Conservation (phyloP, 129 eudicot species). For the Flaveria bidentis region DNA sequence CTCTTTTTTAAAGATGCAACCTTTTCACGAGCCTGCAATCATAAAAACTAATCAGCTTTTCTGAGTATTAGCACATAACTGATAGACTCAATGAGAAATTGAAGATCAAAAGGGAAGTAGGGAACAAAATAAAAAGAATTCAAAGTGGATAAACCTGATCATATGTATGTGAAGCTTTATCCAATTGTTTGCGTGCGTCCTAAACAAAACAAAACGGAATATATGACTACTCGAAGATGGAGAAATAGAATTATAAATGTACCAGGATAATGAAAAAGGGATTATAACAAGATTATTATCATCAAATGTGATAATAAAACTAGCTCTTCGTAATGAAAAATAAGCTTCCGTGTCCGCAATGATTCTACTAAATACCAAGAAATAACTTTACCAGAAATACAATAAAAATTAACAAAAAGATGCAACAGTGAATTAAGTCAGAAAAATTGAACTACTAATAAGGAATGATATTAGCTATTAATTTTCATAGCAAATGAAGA, state of each 20-base stretch:
- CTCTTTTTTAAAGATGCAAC: conserved; percentile 85
- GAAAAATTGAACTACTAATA: neutral
- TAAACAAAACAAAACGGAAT: conserved; percentile 38
- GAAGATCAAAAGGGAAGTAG: neutral
- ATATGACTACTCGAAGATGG: conserved; percentile 24
- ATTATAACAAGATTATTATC: neutral
- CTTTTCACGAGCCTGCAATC: conserved; percentile 86
- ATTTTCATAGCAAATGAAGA: neutral
- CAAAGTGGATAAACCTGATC: conserved; percentile 62
- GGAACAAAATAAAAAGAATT: conserved; percentile 1
- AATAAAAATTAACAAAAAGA: conserved; percentile 9
- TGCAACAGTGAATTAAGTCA: conserved; percentile 1
- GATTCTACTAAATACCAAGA: neutral
- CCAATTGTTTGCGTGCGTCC: conserved; percentile 90
- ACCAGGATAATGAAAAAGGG: neutral
- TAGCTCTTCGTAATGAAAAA: conserved; percentile 17
- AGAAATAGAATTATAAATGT: neutral
- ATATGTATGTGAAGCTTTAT: conserved; percentile 77
- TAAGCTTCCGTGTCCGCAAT: neutral
- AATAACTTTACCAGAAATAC: neutral
- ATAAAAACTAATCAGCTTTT: neutral
- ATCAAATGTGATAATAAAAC: conserved; percentile 1
- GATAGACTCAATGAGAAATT: conserved; percentile 5
- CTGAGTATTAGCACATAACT: neutral
- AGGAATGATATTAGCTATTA: neutral